Base-by-base conservation (phyloP, 208 protist genomes). In the Leptomonas pyrrhocoris region DNA sequence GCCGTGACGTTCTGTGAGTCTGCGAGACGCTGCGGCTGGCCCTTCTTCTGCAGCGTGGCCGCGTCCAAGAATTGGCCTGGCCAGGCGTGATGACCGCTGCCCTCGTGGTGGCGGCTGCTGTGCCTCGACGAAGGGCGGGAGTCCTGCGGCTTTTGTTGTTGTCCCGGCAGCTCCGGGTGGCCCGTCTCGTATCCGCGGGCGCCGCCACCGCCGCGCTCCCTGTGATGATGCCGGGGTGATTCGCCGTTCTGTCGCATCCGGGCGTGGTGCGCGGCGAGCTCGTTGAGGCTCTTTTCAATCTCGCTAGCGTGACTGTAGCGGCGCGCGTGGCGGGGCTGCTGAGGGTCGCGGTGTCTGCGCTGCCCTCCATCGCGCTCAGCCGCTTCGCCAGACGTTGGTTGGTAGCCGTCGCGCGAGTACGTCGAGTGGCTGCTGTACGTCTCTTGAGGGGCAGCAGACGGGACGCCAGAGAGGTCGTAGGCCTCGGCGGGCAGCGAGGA, bases 41-140 rank as follows among this genome's bases (percentile, higher is more conserved):
- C 74, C 43, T 85, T 85, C 80, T 81, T 85, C 25, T 81, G 74
- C 57, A 85, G 45, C 4, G 74, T 72, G 13, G 79, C 73, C 0
- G 67, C 16, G 53, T 65, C 69, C 16, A 80, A 34, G 50, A 84
- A 84, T 48, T 76, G 66, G 21, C 31, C 54, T 0, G 79, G 79
- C 79, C 79, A 84, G 53, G 64, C 63, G 43, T 48, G 43, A 40
- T 58, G 57, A 11, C 43, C 25, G n/a, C 30, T 19, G 19, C n/a
- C 55, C 16, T 62, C 50, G n/a, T 61, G 55, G 6, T 28, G 27
- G 15, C 34, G 36, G 63, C 28, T 53, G 49, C 64, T 51, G 63
- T 71, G 71, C 11, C 19, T 46, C 46, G 72, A 56, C 23, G 58
- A 68, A 1, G 42, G 72, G 30, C 38, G 64, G 12, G 72, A 67